Evolutionary conservation across 2,329 filamentous ascomycete genomes (phyloP), one percentile per base, ranked within the genome.

Genomic region (Beauveria pseudobassiana): DNA sequence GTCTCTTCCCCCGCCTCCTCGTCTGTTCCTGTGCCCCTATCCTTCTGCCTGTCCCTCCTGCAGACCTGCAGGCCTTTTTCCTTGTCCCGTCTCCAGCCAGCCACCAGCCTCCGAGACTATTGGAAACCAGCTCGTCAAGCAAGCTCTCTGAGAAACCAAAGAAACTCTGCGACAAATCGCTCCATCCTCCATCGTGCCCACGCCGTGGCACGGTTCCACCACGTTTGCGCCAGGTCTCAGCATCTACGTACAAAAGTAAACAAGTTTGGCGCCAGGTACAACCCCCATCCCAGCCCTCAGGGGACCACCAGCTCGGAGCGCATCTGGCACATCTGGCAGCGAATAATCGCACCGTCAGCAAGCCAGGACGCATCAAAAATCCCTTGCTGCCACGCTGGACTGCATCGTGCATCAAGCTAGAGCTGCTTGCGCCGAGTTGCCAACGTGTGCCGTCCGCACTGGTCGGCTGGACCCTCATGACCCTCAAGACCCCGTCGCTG

Each of bases 151-250:
- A 42, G 51, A 55, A 34, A 50, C 59, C 59, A 56, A 61, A 56
- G 52, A 56, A 61, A 60, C 58, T 56, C 45, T 55, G 59, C 59
- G 59, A 61, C 59, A 61, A 42, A 12, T 49, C 24, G 55, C 59
- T 55, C 22, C 34, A 38, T 28, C 16, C 12, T 59, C 40, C 34
- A 38, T 38, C 12, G 34, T 38, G 34, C 12, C 38, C 34, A 59
- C 49, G 40, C 49, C 43, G 43, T 51, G 49, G 34, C 56, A 43
- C 46, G 24, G 30, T 34, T 20, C 43, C 40, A 38, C 43, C 8
- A 16, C 20, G 45, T 48, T 22, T 53, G 30, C 38, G 18, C 49
- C 34, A 26, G 18, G 40, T 28, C 34, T 42, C 51, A 42, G 26
- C 22, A 34, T 38, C 50, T 48, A 22, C 20, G 5, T 4, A 12